Evolutionary conservation across 2,329 filamentous ascomycete genomes (phyloP), one percentile per base, ranked within the genome.

Genomic region (Aspergillus sp.): DNA sequence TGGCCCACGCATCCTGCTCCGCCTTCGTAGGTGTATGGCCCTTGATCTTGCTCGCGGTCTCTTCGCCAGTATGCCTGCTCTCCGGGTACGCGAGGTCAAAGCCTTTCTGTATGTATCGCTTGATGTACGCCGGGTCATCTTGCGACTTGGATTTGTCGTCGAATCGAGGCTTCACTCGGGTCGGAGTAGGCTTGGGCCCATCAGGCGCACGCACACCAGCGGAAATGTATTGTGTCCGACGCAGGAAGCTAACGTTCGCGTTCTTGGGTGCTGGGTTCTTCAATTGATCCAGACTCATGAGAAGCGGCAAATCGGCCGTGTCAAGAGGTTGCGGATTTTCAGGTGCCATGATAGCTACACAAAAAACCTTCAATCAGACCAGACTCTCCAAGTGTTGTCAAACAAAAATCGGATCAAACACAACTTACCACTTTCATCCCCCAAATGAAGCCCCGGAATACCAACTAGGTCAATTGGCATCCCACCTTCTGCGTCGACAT

Each of bases 391-490:
- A 29, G 40, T 19, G 19, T 19, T 19, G 19, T 19, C 19, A 19
- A 19, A 19, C 19, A 19, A 19, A 36, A 36, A n/a, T 12, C 34
- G n/a, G n/a, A 36, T 10, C 7, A 9, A 39, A 2, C 26, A 28
- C 12, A 26, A 64, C 74, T 51, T 76, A 96, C 90, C 88, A 71
- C 85, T 85, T 74, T 97, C 91, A 66, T 97, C 89, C 48, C 90
- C 91, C 60, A 97, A 84, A 62, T 97, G 96, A 48, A 97, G 83
- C 29, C 90, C 89, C 5, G 91, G 91, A 73, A 97, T 88, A 60
- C 93, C 93, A 48, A 97, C 86, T 57, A 98, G 73, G 66, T 97
- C 91, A 63, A 98, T 82, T 49, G 90, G 89, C 93, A 98, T 97
- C 48, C 93, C 93, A 57, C 97, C 79, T 73, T 98, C 93, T 6